Evolutionary conservation across 306 rosid genomes (phyloP), one percentile per base, ranked within the genome.

Genomic region (Begonia fuchsioides): DNA sequence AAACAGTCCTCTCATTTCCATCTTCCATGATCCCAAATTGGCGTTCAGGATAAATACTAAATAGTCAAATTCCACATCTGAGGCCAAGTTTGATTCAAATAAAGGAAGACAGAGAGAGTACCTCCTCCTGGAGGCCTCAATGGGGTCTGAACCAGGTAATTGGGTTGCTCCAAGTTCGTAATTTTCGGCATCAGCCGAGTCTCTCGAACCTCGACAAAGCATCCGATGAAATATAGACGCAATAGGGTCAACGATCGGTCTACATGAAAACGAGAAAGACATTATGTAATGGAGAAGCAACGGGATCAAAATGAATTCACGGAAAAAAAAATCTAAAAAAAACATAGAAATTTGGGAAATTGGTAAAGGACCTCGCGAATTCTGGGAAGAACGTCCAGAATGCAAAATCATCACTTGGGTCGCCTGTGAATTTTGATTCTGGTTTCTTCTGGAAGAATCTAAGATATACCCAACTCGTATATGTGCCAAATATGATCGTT

Each of bases 111-210:
- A 44, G 8, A 10, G 5, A 54, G 55, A 38, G 57, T 76, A 83
- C 96, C 95, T 78, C 65, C 96, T 83, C 64, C 96, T 68, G 40
- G 93, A 56, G 61, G 96, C 88, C 65, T 88, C 96, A n/a, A 75
- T 76, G 59, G 95, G 86, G 55, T 83, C 95, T 55, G 95, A 88
- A 57, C 96, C 96, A 32, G 86, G 93, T 66, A 88, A 71, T 20
- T 73, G 72, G 50, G 82, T 77, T 55, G 72, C 71, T 52, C 76
- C 90, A 32, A 67, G 48, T 2, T 67, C 47, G 63, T 74, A 51
- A 54, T 67, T 94, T 68, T 74, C 55, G 16, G 58, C 60, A 55
- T 64, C 62, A 58, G 54, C 38, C 46, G 84, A 65, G 52, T 75
- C 65, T 59, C 69, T 76, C 20, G 73, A 74, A 61, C 97, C 84